Evolutionary conservation across 495 filamentous ascomycete genomes (phyloP), one percentile per base, ranked within the genome.

Genomic region (Astrocystis sublimbata): DNA sequence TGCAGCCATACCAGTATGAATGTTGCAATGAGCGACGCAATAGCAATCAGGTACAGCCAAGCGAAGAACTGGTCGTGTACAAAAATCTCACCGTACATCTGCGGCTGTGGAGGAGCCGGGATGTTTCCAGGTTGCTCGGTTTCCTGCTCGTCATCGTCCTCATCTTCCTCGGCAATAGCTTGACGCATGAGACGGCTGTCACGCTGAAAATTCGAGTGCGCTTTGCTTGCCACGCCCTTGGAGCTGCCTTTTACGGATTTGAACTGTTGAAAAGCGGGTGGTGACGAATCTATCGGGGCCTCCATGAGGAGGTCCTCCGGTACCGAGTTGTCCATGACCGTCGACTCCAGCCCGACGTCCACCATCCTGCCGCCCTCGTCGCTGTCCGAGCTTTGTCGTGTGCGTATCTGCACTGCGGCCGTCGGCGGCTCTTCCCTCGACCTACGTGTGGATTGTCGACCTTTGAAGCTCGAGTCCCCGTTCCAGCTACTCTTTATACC

Each of bases 261-360:
- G 72, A 97, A 96, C 62, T 89, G 84, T 68, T 98, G 94, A 64
- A 96, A 90, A 9, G 92, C 86, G 21, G 93, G 90, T n/a, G 92
- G 89, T 38, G 86, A 83, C 53, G 89, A 86, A 61, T 90, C 85
- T n/a, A 67, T 72, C 6, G 81, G 73, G 31, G 79, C 78, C 62
- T 88, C 83, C 51, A 81, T 75, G 64, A 77, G 78, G 56, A 86
- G 75, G 62, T 85, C 86, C 26, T 82, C 81, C 9, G 88, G 84
- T 10, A 86, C 84, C 6, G 86, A 84, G 61, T 81, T 79, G 35
- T 78, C 78, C 31, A 87, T 80, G 15, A 81, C 79, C 0, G 77
- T 79, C 6, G 83, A 85, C 41, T 96, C 91, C 30, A 98, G 81
- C 19, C 91, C 90, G 41, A 98, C 82, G 75, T 98, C 96, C 10